Evolutionary conservation across 345 rosid species (phyloP), one percentile per base, ranked within the genome.

Genomic region (Limnanthes douglasii): DNA sequence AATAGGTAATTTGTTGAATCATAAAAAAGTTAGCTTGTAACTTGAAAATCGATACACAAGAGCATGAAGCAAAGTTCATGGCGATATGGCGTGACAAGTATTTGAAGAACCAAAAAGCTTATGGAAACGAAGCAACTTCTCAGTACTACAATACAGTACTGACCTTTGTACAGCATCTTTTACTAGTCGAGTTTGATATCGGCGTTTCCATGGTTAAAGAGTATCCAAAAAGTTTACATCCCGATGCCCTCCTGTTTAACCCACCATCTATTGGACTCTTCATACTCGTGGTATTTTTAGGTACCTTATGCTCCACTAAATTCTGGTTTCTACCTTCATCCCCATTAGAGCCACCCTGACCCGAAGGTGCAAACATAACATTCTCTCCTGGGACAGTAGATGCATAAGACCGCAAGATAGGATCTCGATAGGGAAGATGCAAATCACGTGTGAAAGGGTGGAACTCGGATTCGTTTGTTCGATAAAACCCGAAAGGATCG

Each of bases 161-260:
- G 64, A 82, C 95, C 86, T 88, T 88, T 24, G 86, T 71, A 43
- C 95, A 88, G 56, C 82, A 73, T 64, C 90, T 77, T 79, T 82
- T 82, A 60, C 83, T 77, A 26, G 78, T 70, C 0, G 57, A 61
- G 56, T 58, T 67, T 31, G 70, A 37, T 37, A 60, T 35, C 12
- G 69, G 54, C 27, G 69, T 48, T 45, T 70, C 94, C 16, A 59
- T 61, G 11, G 72, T 73, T 52, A 86, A 55, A 10, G 78, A 58
- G 58, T 75, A 86, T 31, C 97, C 97, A 18, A 86, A 86, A 32
- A 86, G 73, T 53, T 73, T 86, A 68, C 85, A 78, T 21, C 79
- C 77, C 32, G 64, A 21, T 15, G 60, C 64, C 46, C 59, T 60
- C 47, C 54, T 52, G 31, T 54, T 49, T 39, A 65, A 47, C 37